Evolutionary conservation across 148 eudicot species (phyloP).

Genomic region (Fagopyrum esculentum): DNA sequence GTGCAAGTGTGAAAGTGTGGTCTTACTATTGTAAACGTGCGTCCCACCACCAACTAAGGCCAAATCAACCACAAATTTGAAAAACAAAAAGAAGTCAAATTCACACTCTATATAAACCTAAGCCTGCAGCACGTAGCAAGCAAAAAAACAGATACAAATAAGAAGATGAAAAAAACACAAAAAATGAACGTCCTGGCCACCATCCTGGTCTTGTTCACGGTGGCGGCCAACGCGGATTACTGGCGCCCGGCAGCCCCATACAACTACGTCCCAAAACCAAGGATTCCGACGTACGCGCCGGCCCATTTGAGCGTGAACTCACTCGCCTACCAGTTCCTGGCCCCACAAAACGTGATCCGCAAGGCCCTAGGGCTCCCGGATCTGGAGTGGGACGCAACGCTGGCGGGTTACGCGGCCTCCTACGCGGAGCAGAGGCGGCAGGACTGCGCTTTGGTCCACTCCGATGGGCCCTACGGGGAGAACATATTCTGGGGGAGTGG

Average conservation of each 20-base stretch:
- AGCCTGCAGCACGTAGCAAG: neutral
- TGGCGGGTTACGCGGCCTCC: conserved; percentile 23
- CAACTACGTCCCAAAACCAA: neutral
- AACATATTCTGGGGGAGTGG: conserved; percentile 27
- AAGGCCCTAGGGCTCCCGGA: conserved; percentile 20
- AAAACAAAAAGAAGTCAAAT: neutral
- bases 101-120: neutral
- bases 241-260: neutral
- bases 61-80: neutral
- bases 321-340: conserved; percentile 20
- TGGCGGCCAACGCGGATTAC: neutral
- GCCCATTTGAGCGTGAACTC: neutral
- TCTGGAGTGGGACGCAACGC: conserved; percentile 14
- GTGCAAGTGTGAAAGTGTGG: neutral
- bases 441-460: conserved; percentile 20
- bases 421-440: conserved; percentile 17
- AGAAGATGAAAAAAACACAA: neutral
- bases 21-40: neutral
- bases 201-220: neutral
- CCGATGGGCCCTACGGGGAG: conserved; percentile 24
- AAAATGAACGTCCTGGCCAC: neutral
- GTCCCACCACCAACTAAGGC: conserved; percentile 3
- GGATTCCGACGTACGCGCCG: neutral
- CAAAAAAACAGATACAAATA: neutral
- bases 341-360: conserved; percentile 21